A percentile compares a stretch with the other conserved stretches of the same genome.
Evolutionary conservation across 139 green algal species (phyloP).

Genomic region (Zygnema cylindricum): DNA sequence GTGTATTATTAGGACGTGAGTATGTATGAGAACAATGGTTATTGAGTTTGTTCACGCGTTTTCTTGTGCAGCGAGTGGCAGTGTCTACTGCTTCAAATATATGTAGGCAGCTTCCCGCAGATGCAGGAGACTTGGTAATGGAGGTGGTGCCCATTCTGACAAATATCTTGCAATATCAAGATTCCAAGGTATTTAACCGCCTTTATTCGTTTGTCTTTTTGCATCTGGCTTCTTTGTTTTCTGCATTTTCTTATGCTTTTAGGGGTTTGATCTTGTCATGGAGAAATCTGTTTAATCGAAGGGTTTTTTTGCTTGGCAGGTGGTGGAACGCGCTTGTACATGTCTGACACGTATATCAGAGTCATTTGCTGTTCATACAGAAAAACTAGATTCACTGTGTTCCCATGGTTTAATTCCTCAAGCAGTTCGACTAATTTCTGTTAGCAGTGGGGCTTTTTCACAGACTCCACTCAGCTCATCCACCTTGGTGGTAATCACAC

Average conservation of each 20-base stretch:
- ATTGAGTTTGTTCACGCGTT: background rate
- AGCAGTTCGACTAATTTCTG: slow-evolving; percentile 77
- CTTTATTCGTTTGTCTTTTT: too few species aligned
- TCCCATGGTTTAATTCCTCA: slow-evolving; percentile 75
- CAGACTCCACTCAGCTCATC: slow-evolving; percentile 42
- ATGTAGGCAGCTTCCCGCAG: slow-evolving; percentile 71
- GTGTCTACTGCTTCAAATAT: slow-evolving; percentile 90
- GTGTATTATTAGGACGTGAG: background rate
- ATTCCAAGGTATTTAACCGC: slow-evolving; percentile 59
- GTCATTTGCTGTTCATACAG: slow-evolving; percentile 64
- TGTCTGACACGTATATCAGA: slow-evolving; percentile 84
- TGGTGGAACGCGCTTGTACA: slow-evolving; percentile 88
- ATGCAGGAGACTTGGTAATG: slow-evolving; percentile 67
- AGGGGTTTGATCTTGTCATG: background rate
- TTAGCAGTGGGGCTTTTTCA: slow-evolving; percentile 1
- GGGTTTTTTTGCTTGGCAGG: slow-evolving; percentile 59
- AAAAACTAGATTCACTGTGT: slow-evolving; percentile 75
- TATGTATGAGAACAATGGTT: background rate
- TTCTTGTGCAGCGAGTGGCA: slow-evolving; percentile 71
- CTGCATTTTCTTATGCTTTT: slow-evolving; percentile 8
- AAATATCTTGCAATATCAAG: slow-evolving; percentile 83
- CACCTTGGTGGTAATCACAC: slow-evolving; percentile 44
- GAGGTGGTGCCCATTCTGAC: slow-evolving; percentile 86
- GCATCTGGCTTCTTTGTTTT: background rate
- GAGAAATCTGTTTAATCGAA: background rate